Evolutionary conservation across 306 rosid genomes (phyloP), one percentile per base, ranked within the genome.

Genomic region (Mimosa bimucronata): DNA sequence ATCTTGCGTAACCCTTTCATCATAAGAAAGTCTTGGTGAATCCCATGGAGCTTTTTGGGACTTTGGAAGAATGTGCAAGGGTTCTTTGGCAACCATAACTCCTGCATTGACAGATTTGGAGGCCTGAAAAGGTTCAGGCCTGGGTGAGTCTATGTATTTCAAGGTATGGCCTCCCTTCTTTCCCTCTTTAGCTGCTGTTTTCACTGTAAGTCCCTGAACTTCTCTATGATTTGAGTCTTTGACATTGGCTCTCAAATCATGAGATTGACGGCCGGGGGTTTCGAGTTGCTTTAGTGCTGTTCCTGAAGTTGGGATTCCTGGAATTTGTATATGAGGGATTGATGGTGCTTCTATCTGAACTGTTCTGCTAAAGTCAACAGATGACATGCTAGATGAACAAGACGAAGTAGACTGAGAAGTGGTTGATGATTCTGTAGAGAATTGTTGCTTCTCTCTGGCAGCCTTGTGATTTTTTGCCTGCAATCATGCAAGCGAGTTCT

Each of bases 311-410:
- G 58, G 66, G 30, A 78, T 83, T 57, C 78, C 83, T 2, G 75
- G 79, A 52, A 42, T 76, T 81, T 34, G 71, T 45, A 58, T 71
- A 67, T 34, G 93, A 82, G 66, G 66, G 38, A 71, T 70, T 68
- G 87, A 78, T 28, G 85, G 57, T 18, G 89, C 77, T 55, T 91
- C 93, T 29, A 65, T 77, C 58, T 86, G 90, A 71, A 89, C 79
- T 38, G 88, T 71, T 86, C 81, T 87, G 83, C 73, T 85, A 10
- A 81, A 83, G 48, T 94, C 98, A 21, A 84, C 67, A 13, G 97
- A 90, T 61, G 98, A 91, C 88, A 91, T 85, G 90, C 92, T 90
- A 4, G 97, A 91, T 60, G 97, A 92, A 82, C 92, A 85, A 9
- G 95, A 81, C 26, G 98, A 90, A 37, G 98, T 88, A 34, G 97